A percentile compares a stretch with the other conserved stretches of the same genome.
These are phyloP conservation scores for Backusella psychrophila DNA, from an alignment of 192 early-diverging fungal species.

Conservation along the genomic window DNA sequence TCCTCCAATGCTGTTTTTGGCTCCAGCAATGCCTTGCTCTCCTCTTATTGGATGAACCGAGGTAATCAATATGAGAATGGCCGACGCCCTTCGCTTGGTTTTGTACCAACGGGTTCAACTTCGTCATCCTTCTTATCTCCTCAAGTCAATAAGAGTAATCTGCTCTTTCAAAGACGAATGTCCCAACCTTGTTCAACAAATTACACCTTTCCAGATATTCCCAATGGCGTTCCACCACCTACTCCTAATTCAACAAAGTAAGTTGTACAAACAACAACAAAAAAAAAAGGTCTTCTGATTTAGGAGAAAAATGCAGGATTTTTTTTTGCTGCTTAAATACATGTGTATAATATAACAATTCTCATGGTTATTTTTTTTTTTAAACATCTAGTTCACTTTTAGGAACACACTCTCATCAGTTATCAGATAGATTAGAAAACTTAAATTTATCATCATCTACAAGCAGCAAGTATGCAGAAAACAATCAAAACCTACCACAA, in stretches of 20 bases:
- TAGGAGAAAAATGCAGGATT: constrained; percentile 8
- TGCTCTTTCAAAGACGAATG: not conserved
- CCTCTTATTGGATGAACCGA: not conserved
- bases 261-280: not conserved
- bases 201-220: constrained; percentile 9
- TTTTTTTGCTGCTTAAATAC: not conserved
- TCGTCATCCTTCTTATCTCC: constrained; percentile 46
- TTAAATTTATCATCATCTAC: not conserved
- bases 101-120: not conserved
- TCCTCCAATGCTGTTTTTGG: not conserved
- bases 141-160: not conserved
- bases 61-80: not conserved
- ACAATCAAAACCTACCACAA: not conserved
- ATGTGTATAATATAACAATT: not conserved
- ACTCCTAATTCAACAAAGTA: not conserved
- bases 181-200: constrained; percentile 3
- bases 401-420: not conserved
- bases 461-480: not conserved
- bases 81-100: constrained; percentile 7
- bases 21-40: not conserved
- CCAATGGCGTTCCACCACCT: not conserved
- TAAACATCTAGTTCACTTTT: not conserved
- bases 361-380: not conserved
- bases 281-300: not conserved
- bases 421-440: constrained; percentile 5